Evolutionary conservation across 2,329 filamentous ascomycete genomes (phyloP).

Genomic region (Xylaria sp.): DNA sequence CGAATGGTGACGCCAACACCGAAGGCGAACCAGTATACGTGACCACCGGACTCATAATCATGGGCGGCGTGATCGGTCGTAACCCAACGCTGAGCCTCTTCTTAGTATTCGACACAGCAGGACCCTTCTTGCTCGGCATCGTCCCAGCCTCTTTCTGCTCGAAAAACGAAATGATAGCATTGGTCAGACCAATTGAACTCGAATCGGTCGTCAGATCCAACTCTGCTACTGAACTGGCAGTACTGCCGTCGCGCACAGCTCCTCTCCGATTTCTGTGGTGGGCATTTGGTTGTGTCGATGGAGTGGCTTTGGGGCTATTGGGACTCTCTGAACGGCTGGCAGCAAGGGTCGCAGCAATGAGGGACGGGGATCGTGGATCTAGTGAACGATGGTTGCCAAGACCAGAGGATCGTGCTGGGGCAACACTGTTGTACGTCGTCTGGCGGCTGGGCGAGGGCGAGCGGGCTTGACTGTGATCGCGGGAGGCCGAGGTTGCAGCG

Average conservation of each 20-base stretch:
- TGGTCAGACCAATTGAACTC: constrained; percentile 56
- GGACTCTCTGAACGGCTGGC: constrained; percentile 56
- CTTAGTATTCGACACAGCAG: constrained; percentile 28
- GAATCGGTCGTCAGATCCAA: constrained; percentile 44
- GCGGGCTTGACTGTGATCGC: constrained; percentile 29
- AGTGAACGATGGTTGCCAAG: constrained; percentile 21
- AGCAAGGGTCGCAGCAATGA: constrained; percentile 56
- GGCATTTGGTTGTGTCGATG: constrained; percentile 20
- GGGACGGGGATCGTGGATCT: constrained; percentile 51
- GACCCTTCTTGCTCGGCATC: constrained; percentile 27
- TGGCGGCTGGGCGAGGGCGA: constrained; percentile 33
- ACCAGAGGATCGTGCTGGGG: constrained; percentile 20
- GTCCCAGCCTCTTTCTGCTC: constrained; percentile 43
- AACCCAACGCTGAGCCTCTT: constrained; percentile 26
- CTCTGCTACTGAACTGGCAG: constrained; percentile 29
- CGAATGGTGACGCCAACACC: constrained; percentile 19
- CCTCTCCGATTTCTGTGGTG: constrained; percentile 26
- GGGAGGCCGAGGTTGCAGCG: constrained; percentile 41
- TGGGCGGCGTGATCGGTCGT: constrained; percentile 33
- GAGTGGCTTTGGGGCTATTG: constrained; percentile 36
- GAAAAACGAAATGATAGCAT: constrained; percentile 62
- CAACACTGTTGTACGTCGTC: constrained; percentile 36
- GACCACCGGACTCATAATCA: constrained; percentile 27
- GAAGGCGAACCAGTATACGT: constrained; percentile 25
- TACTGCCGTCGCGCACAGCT: constrained; percentile 31